Evolutionary conservation across 179 eudicot genomes (phyloP), one percentile per base, ranked within the genome.

Genomic region (Spergularia azorica): DNA sequence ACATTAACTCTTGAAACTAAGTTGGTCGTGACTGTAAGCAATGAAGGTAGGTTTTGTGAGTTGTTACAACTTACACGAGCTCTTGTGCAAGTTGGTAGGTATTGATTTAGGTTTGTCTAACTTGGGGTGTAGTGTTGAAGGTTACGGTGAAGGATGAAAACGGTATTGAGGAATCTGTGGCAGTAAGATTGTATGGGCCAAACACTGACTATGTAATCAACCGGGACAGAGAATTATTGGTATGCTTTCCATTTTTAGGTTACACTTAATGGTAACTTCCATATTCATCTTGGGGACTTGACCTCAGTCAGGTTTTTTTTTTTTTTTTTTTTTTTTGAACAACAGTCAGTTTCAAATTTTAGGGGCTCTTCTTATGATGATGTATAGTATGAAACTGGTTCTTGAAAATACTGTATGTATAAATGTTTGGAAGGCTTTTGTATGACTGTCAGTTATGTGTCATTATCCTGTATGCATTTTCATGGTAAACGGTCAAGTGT

Each of bases 181-280:
- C 94, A 17, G 90, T 95, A 64, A 86, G 99, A 74, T 68, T 95
- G 83, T 93, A 93, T 85, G 99, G 99, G 62, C 99, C 98, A 21
- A 95, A 95, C 81, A 95, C 99, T 46, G 99, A 95, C 20, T 91
- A 86, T 83, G 96, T 95, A 61, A 89, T 95, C 80, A 76, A 95
- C 77, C 94, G 99, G 72, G 90, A 90, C 71, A 79, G 99, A 78
- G 99, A 95, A 76, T 75, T 90, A 74, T 84, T 84, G 94, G 99
- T 93, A 77, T 68, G 89, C 80, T 68, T 41, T 69, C 6, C 16
- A 9, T 12, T 38, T 71, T 77, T 38, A 13, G 2, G 21, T 48
- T 71, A 52, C 17, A 26, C 39, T 66, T 72, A 54, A 11, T 10
- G 16, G n/a, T 58, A 32, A 56, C 9, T 54, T 38, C 11, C 39